phyloP scores from a whole-genome alignment of 768 basidiomycete species.

The Xerocomellus amylosporus region DNA sequence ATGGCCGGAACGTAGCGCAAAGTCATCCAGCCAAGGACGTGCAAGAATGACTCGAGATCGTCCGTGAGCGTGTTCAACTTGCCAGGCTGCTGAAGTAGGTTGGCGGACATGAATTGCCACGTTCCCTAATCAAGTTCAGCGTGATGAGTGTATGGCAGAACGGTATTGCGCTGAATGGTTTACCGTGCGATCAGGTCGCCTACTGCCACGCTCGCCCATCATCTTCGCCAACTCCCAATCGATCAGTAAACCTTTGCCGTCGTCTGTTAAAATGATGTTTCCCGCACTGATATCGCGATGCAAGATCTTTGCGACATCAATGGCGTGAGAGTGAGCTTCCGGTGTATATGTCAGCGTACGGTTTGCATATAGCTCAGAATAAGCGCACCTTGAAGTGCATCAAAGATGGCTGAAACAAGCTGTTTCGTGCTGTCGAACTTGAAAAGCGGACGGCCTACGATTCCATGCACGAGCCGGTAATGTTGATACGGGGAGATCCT shows the following conservation, averaged over 20 bases:
- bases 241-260: slow-evolving; percentile 17
- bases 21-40: slow-evolving; percentile 3
- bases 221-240: slow-evolving; percentile 26
- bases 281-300: slow-evolving; percentile 29
- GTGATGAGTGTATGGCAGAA: not conserved
- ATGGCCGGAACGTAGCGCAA: not conserved
- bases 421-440: not conserved
- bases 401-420: not conserved
- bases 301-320: slow-evolving; percentile 9
- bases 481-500: too few relatives aligned
- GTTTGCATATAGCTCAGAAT: too few relatives aligned
- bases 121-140: not conserved
- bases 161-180: too few relatives aligned
- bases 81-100: slow-evolving; percentile 10
- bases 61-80: slow-evolving; percentile 15
- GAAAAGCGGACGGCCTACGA: too few relatives aligned
- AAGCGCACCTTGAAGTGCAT: not conserved
- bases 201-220: not conserved
- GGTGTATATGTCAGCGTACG: not conserved
- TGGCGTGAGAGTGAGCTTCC: slow-evolving; percentile 24
- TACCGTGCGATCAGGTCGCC: not conserved
- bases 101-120: slow-evolving; percentile 7
- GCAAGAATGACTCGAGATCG: slow-evolving; percentile 33
- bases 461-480: too few relatives aligned
- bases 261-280: slow-evolving; percentile 24